Evolutionary conservation across 1,284 basidiomycete genomes (phyloP).

Genomic region (Anthracocystis walkeri): DNA sequence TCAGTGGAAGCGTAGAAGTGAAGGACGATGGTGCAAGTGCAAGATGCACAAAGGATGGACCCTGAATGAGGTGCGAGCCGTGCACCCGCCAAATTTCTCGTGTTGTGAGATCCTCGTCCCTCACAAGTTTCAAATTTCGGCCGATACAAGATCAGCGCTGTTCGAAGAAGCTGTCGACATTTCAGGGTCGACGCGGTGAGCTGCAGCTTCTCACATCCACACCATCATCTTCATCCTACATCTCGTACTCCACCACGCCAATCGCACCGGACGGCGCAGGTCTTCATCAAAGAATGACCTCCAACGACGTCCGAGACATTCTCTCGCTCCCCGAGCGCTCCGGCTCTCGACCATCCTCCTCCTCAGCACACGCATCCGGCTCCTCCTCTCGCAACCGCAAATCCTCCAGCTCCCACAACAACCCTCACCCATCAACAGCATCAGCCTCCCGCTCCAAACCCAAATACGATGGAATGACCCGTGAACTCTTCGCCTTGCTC

Average conservation of each 20-base stretch:
- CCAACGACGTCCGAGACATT: slow-evolving; percentile 66
- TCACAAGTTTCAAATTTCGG: background rate
- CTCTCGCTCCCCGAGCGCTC: slow-evolving; percentile 59
- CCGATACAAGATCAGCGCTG: slow-evolving; percentile 1
- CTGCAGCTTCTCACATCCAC: slow-evolving; percentile 22
- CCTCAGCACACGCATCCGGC: slow-evolving; percentile 36
- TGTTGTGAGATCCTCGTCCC: slow-evolving; percentile 1
- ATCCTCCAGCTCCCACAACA: slow-evolving; percentile 34
- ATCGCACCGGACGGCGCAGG: background rate
- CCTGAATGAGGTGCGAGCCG: slow-evolving; percentile 32
- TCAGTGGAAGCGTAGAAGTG: slow-evolving; percentile 3
- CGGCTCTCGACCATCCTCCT: slow-evolving; percentile 25
- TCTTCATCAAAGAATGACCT: slow-evolving; percentile 44
- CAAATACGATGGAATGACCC: slow-evolving; percentile 78
- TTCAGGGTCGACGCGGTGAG: slow-evolving; percentile 18
- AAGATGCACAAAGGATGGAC: slow-evolving; percentile 26
- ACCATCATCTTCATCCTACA: slow-evolving; percentile 4
- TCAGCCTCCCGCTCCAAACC: slow-evolving; percentile 36
- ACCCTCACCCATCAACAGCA: slow-evolving; percentile 36
- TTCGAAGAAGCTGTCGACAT: background rate
- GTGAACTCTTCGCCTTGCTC: slow-evolving; percentile 92
- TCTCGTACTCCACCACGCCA: background rate
- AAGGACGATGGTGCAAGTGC: background rate
- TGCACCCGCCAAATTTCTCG: background rate
- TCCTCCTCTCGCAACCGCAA: slow-evolving; percentile 42